These are phyloP conservation scores for Rossbeevera mucosa DNA, from an alignment of 768 basidiomycete species.

Conservation along the genomic window DNA sequence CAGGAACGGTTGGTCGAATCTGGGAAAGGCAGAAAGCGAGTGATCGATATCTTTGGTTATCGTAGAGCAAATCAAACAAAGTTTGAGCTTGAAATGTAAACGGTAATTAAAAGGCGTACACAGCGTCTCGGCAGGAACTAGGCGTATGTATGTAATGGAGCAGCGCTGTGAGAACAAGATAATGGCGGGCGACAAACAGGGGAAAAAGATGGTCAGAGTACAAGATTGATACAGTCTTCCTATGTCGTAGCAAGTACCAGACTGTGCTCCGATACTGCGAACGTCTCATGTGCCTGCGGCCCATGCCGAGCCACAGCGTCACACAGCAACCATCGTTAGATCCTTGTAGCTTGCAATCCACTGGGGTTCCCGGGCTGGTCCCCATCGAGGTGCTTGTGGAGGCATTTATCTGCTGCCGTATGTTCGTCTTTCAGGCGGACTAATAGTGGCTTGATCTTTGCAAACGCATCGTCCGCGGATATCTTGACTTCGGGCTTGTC, in stretches of 20 bases:
- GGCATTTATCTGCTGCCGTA: constrained; percentile 58
- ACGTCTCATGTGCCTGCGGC: constrained; percentile 7
- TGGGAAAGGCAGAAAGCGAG: background rate
- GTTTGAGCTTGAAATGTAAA: constrained; percentile 19
- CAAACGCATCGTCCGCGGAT: constrained; percentile 48
- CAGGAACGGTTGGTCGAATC: constrained; percentile 6
- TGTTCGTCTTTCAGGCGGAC: constrained; percentile 64
- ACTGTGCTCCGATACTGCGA: constrained; percentile 13
- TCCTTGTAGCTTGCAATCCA: background rate
- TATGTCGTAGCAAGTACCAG: constrained; percentile 16
- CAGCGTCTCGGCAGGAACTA: constrained; percentile 22
- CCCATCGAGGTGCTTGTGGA: constrained; percentile 41
- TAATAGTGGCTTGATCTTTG: constrained; percentile 54
- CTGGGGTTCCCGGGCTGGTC: background rate
- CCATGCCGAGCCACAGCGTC: constrained; percentile 5
- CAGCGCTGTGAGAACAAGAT: constrained; percentile 18
- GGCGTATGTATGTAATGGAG: constrained; percentile 21
- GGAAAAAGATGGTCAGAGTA: constrained; percentile 19
- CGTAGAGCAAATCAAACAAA: constrained; percentile 8
- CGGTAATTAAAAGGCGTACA: constrained; percentile 24
- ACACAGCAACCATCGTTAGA: constrained; percentile 11
- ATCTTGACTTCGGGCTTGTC: constrained; percentile 51
- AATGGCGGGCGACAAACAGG: constrained; percentile 13
- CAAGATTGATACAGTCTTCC: constrained; percentile 22
- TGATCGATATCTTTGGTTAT: constrained; percentile 9